These are phyloP conservation scores for Apiospora malaysiana DNA, from an alignment of 2,329 filamentous ascomycete species.

Conservation along the genomic window DNA sequence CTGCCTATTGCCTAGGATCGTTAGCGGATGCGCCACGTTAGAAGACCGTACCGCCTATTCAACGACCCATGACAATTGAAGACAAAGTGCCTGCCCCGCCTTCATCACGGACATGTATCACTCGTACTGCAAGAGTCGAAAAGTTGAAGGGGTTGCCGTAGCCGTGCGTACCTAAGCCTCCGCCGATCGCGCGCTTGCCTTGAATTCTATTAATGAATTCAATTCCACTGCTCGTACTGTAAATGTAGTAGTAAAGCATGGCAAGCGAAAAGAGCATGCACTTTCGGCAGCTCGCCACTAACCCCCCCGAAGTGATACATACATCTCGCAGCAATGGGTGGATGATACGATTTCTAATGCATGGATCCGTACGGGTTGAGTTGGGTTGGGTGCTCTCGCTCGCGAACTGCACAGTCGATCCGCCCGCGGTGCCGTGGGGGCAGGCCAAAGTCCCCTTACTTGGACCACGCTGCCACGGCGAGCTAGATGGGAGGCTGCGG, in stretches of 20 bases:
- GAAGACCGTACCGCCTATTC: slow-evolving; percentile 11
- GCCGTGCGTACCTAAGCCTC: slow-evolving; percentile 12
- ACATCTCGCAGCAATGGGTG: background rate
- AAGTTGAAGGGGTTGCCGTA: background rate
- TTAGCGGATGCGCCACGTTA: slow-evolving; percentile 15
- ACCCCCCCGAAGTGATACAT: background rate
- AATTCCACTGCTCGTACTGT: background rate
- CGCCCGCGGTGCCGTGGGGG: slow-evolving; percentile 10
- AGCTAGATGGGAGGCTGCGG: background rate
- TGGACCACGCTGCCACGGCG: background rate
- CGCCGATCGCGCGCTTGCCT: background rate
- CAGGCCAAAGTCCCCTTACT: slow-evolving; percentile 10
- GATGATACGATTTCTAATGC: slow-evolving; percentile 8
- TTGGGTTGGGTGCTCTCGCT: background rate
- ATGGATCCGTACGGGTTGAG: slow-evolving; percentile 11
- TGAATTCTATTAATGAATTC: slow-evolving; percentile 9
- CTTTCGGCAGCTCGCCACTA: background rate
- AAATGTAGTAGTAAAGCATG: too few species aligned
- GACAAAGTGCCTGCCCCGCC: background rate
- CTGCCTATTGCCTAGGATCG: slow-evolving; percentile 11
- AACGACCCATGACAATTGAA: slow-evolving; percentile 5
- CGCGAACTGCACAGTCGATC: slow-evolving; percentile 13
- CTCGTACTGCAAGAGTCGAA: background rate
- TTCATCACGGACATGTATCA: slow-evolving; percentile 13
- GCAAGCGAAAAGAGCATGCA: background rate